phyloP scores from a whole-genome alignment of 441 rosid species.

The Mallotus japonicus region DNA sequence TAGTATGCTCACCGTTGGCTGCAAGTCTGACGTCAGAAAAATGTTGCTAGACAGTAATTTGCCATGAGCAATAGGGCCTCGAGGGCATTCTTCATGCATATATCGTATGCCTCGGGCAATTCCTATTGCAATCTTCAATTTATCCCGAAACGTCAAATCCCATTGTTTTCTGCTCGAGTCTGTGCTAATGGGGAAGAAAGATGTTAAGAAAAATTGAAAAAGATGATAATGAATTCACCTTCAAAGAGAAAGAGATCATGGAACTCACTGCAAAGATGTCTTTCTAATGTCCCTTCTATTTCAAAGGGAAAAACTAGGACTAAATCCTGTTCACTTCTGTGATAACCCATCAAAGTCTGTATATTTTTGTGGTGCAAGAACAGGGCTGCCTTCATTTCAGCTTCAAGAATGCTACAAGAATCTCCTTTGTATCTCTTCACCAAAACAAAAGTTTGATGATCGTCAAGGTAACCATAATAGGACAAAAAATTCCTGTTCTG shows the following conservation, averaged over 20 bases:
- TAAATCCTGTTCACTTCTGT: conserved; percentile 24
- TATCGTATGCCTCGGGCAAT: conserved; percentile 36
- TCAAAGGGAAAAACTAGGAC: conserved; percentile 29
- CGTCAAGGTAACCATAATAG: conserved; percentile 26
- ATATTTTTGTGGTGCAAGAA: conserved; percentile 34
- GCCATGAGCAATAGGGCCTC: conserved; percentile 35
- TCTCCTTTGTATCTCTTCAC: conserved; percentile 23
- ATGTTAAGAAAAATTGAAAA: background rate
- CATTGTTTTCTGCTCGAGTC: conserved; percentile 13
- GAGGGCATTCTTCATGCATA: conserved; percentile 42
- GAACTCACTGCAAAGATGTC: conserved; percentile 27
- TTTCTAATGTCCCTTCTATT: conserved; percentile 8
- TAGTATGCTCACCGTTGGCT: conserved; percentile 36
- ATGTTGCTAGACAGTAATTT: conserved; percentile 29
- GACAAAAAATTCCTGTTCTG: conserved; percentile 11
- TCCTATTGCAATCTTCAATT: conserved; percentile 35
- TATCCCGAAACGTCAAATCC: conserved; percentile 29
- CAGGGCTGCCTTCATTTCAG: conserved; percentile 38
- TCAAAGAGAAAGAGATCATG: background rate
- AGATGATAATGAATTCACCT: too few relatives aligned
- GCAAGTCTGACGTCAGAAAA: conserved; percentile 25
- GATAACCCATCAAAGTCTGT: conserved; percentile 29
- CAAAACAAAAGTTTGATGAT: conserved; percentile 19
- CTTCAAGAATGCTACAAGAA: conserved; percentile 27
- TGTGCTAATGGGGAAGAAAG: conserved; percentile 3